A percentile compares a stretch with the other conserved stretches of the same genome.
Conservation (phyloP, 768 basidiomycete genomes). For the Auriscalpium microsporum region DNA sequence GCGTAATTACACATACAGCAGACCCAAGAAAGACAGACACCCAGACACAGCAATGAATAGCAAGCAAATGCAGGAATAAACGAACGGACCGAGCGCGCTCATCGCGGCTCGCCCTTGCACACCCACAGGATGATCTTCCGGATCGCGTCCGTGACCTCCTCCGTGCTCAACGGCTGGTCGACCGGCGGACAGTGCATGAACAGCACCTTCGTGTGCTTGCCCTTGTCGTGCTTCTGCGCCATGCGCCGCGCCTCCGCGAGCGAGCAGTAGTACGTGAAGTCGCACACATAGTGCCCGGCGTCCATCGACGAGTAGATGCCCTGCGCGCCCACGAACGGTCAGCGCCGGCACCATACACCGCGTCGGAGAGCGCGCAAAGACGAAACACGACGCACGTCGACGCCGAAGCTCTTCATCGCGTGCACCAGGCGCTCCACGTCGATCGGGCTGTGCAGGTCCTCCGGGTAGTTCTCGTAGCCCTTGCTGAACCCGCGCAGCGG, state of each 20-base stretch:
- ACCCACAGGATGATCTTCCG: constrained; percentile 56
- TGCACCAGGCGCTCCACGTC: constrained; percentile 48
- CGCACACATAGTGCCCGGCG: constrained; percentile 69
- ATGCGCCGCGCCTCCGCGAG: constrained; percentile 53
- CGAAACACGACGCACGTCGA: constrained; percentile 30
- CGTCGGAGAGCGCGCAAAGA: not conserved
- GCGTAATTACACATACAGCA: not conserved
- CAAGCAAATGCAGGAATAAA: not conserved
- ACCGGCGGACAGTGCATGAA: constrained; percentile 69
- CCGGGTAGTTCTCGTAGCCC: constrained; percentile 43
- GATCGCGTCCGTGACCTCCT: constrained; percentile 61
- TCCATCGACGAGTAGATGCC: constrained; percentile 63
- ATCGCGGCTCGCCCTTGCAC: constrained; percentile 18
- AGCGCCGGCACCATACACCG: not conserved
- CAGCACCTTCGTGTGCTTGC: constrained; percentile 37
- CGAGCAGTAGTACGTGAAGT: constrained; percentile 70
- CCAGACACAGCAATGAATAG: not conserved
- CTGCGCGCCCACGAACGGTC: constrained; percentile 22
- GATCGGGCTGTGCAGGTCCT: constrained; percentile 45
- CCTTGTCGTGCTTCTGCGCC: constrained; percentile 9
- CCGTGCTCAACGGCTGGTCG: constrained; percentile 52
- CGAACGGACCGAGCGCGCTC: not conserved
- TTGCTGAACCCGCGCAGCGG: constrained; percentile 19
- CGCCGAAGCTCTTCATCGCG: constrained; percentile 38
- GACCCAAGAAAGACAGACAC: not conserved